Percentiles rank a stretch among this genome's conserved stretches.
Conservation (phyloP, 192 early-diverging fungal species). For the Coemansia sp. region DNA sequence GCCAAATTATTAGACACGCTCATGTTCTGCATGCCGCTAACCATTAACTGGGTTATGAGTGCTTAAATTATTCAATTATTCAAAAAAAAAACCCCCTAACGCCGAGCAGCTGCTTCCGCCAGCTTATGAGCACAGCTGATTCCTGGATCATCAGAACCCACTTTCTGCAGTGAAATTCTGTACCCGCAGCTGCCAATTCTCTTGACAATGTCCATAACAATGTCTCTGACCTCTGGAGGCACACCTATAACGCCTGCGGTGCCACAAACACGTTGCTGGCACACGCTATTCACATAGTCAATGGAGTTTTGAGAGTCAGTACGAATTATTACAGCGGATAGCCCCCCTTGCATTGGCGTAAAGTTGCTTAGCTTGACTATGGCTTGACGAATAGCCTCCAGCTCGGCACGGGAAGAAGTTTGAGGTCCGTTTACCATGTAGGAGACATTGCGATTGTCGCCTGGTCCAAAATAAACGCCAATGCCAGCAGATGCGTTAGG, state of each 20-base stretch:
- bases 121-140: not conserved
- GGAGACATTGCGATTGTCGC: slow-evolving; percentile 6
- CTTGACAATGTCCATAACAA: not conserved
- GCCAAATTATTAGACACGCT: too few species aligned
- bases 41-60: too few species aligned
- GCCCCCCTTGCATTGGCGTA: not conserved
- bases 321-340: not conserved
- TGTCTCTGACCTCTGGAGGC: not conserved
- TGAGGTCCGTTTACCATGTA: not conserved
- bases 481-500: slow-evolving; percentile 1
- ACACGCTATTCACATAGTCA: not conserved
- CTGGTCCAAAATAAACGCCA: slow-evolving; percentile 8
- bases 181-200: not conserved
- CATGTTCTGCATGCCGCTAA: too few species aligned
- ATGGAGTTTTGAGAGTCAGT: not conserved
- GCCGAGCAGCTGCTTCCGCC: slow-evolving; percentile 1
- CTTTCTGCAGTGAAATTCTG: not conserved
- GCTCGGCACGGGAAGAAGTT: not conserved
- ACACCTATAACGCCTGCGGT: not conserved
- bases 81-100: too few species aligned
- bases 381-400: slow-evolving; percentile 8
- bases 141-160: not conserved
- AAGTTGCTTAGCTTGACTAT: not conserved
- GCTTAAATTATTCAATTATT: too few species aligned
- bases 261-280: not conserved